phyloP scores from a whole-genome alignment of 1,284 basidiomycete genomes.

The Pseudozyma tsukubaensis region DNA sequence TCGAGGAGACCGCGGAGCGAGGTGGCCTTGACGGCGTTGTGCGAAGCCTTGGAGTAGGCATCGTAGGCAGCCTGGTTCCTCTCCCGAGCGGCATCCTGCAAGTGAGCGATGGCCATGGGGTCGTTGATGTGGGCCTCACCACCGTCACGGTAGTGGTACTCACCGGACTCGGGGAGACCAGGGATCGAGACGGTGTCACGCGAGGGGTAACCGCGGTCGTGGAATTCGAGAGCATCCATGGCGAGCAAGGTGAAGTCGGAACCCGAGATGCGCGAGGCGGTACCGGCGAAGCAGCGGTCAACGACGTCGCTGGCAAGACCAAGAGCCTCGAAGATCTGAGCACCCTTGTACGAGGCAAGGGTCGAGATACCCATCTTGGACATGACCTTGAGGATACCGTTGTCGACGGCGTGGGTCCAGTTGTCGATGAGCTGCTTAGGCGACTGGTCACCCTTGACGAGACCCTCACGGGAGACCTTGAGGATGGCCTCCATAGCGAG shows the following conservation, averaged over 20 bases:
- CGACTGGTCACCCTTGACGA: conserved; percentile 62
- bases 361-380: conserved; percentile 68
- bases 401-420: conserved; percentile 61
- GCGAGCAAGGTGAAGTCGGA: conserved; percentile 62
- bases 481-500: conserved; percentile 65
- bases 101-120: conserved; percentile 63
- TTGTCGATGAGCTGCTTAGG: conserved; percentile 58
- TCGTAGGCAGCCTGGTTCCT: conserved; percentile 65
- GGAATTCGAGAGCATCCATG: conserved; percentile 65
- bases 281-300: conserved; percentile 66
- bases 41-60: conserved; percentile 62
- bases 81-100: conserved; percentile 65
- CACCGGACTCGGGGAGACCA: conserved; percentile 63
- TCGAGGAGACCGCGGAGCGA: conserved; percentile 65
- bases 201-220: conserved; percentile 64
- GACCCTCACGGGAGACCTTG: conserved; percentile 64
- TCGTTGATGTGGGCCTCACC: conserved; percentile 67
- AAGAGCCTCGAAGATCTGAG: conserved; percentile 67
- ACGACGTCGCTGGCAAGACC: conserved; percentile 61
- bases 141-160: conserved; percentile 67
- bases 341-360: conserved; percentile 66
- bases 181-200: conserved; percentile 57
- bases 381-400: conserved; percentile 66
- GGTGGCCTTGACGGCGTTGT: conserved; percentile 61
- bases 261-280: conserved; percentile 63